phyloP scores from a whole-genome alignment of 1,284 basidiomycete species.

The Tilletia indica region DNA sequence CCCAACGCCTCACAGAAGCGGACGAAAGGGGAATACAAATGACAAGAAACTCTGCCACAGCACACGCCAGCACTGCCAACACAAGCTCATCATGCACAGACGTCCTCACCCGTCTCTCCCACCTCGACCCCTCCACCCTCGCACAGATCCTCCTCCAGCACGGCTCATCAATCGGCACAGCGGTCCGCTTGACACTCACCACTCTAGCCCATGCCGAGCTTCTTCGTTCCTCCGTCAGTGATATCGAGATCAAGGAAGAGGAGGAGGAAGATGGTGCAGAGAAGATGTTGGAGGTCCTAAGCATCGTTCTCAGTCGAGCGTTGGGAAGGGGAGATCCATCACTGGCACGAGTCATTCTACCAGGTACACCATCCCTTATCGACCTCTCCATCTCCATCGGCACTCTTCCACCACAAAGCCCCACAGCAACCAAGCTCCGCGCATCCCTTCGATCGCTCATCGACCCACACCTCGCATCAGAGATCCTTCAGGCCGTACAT shows the following conservation, averaged over 20 bases:
- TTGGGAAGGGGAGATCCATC: slow-evolving; percentile 39
- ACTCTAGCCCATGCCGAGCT: not conserved
- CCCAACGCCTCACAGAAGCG: too few species aligned
- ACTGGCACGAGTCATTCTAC: slow-evolving; percentile 32
- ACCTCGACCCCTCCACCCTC: not conserved
- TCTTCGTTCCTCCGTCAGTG: not conserved
- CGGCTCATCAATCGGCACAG: not conserved
- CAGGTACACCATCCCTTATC: slow-evolving; percentile 30
- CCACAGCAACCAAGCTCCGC: not conserved
- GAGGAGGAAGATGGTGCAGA: not conserved
- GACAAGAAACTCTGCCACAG: too few species aligned
- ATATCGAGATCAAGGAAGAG: not conserved
- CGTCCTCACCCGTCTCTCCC: slow-evolving; percentile 3
- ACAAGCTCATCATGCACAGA: not conserved
- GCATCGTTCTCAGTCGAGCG: slow-evolving; percentile 28
- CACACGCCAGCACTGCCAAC: not conserved
- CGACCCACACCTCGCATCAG: not conserved
- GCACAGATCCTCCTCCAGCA: slow-evolving; percentile 8
- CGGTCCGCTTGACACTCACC: not conserved
- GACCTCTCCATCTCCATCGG: slow-evolving; percentile 26
- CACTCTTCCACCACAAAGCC: not conserved
- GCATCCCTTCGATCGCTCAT: not conserved
- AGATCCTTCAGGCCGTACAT: not conserved
- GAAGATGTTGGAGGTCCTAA: not conserved
- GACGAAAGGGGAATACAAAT: too few species aligned